Percentiles rank a stretch among this genome's conserved stretches.
Evolutionary conservation across 768 basidiomycete species (phyloP).

Genomic region (Boletus pseudo-olivaceus): DNA sequence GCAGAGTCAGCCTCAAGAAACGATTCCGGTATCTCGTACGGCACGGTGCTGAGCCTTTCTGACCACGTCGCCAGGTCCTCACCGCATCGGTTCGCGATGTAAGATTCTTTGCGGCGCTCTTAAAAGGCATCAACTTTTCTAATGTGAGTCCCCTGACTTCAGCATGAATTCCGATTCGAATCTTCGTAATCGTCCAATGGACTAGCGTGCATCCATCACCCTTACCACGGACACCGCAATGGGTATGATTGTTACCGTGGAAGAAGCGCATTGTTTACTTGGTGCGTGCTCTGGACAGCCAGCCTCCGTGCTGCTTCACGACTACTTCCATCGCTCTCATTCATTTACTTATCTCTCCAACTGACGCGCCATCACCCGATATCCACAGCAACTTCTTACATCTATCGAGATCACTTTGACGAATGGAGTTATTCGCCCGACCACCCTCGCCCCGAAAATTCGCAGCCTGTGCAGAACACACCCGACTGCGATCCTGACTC

Average conservation of each 20-base stretch:
- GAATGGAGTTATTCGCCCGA: slow-evolving; percentile 66
- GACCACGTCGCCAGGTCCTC: slow-evolving; percentile 43
- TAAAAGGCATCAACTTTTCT: slow-evolving; percentile 79
- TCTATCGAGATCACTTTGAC: slow-evolving; percentile 75
- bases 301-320: slow-evolving; percentile 3
- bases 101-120: slow-evolving; percentile 69
- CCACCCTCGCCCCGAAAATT: slow-evolving; percentile 22
- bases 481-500: slow-evolving; percentile 15
- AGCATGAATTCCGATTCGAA: slow-evolving; percentile 6
- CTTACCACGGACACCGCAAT: slow-evolving; percentile 63
- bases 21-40: slow-evolving; percentile 18
- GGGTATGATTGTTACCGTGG: slow-evolving; percentile 77
- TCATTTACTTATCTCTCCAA: background rate
- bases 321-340: background rate
- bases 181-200: slow-evolving; percentile 4
- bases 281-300: slow-evolving; percentile 44
- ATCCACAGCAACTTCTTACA: slow-evolving; percentile 74
- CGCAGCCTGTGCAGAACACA: slow-evolving; percentile 16
- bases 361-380: background rate
- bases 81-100: slow-evolving; percentile 77
- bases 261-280: slow-evolving; percentile 78
- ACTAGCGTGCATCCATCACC: slow-evolving; percentile 69
- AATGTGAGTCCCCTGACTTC: slow-evolving; percentile 50
- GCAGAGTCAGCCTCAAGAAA: slow-evolving; percentile 21
- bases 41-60: background rate